These are phyloP conservation scores for Durusdinium trenchii DNA, from an alignment of 73 alveolate species.

Conservation along the genomic window DNA sequence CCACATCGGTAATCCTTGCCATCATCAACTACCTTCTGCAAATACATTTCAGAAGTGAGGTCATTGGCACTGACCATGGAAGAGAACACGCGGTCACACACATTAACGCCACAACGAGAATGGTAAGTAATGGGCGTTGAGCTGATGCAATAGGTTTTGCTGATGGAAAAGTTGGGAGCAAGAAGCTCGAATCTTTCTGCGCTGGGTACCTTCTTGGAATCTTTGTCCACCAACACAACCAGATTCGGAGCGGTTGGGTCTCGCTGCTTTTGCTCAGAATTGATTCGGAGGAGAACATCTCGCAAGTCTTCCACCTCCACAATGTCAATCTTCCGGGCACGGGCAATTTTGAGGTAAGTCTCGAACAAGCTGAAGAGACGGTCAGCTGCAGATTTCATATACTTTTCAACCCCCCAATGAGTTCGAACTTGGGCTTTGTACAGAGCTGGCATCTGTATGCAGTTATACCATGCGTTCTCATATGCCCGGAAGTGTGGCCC, in stretches of 20 bases:
- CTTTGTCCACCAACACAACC: not conserved
- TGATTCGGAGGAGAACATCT: not conserved
- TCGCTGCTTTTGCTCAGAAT: not conserved
- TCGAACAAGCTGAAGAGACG: not conserved
- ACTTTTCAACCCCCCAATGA: not conserved
- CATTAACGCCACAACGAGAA: not conserved
- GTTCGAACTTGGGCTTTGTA: not conserved
- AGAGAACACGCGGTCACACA: not conserved
- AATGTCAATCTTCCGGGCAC: not conserved
- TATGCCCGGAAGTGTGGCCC: not conserved
- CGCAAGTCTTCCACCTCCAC: not conserved
- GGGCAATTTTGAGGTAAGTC: not conserved
- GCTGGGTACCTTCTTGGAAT: not conserved
- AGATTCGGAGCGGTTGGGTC: not conserved
- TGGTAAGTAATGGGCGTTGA: not conserved
- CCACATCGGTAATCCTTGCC: not conserved
- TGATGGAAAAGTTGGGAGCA: not conserved
- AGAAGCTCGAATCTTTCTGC: not conserved
- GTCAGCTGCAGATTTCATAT: conserved; percentile 21
- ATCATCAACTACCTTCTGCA: not conserved
- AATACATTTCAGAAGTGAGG: not conserved
- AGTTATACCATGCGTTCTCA: not conserved
- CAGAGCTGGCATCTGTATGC: not conserved
- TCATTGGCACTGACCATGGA: not conserved
- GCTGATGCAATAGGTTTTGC: not conserved